phyloP scores from a whole-genome alignment of 495 filamentous ascomycete species.

The Aspergillus saccharolyticus region DNA sequence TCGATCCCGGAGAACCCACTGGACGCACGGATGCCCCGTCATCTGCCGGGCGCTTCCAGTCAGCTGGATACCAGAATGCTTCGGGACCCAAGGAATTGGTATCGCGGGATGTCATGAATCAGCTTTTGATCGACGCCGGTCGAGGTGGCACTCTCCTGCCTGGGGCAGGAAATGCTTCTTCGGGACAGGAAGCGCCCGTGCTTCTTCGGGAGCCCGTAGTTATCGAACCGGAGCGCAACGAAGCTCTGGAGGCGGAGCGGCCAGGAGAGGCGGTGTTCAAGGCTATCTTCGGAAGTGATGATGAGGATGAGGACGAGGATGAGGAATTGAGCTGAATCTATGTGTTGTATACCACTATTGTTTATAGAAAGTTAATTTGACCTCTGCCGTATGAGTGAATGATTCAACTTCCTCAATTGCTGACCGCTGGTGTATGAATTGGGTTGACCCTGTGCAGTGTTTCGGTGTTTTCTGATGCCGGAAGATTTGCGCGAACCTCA shows the following conservation, averaged over 20 bases:
- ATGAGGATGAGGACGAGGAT: slow-evolving; percentile 68
- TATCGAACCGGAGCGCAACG: slow-evolving; percentile 75
- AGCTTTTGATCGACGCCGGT: slow-evolving; percentile 30
- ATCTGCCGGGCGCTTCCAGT: slow-evolving; percentile 30
- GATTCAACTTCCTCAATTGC: not conserved
- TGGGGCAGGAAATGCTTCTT: slow-evolving; percentile 10
- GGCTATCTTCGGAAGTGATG: slow-evolving; percentile 88
- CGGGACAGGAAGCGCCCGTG: slow-evolving; percentile 12
- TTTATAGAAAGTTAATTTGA: not conserved
- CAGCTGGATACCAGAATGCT: slow-evolving; percentile 32
- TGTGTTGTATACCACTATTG: not conserved
- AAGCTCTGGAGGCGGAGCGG: slow-evolving; percentile 75
- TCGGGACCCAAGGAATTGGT: slow-evolving; percentile 31
- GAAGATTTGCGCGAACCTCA: not conserved
- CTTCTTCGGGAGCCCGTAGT: slow-evolving; percentile 24
- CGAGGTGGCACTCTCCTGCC: slow-evolving; percentile 11
- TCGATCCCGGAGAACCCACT: slow-evolving; percentile 45
- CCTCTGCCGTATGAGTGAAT: not conserved
- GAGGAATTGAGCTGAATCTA: slow-evolving; percentile 24
- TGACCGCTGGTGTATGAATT: not conserved
- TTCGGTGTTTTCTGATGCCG: not conserved
- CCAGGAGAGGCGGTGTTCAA: slow-evolving; percentile 89
- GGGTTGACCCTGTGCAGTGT: too few relatives aligned
- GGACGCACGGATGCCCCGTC: slow-evolving; percentile 17
- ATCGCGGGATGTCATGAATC: slow-evolving; percentile 38